phyloP scores from a whole-genome alignment of 768 basidiomycete species.

The Russula lepida region DNA sequence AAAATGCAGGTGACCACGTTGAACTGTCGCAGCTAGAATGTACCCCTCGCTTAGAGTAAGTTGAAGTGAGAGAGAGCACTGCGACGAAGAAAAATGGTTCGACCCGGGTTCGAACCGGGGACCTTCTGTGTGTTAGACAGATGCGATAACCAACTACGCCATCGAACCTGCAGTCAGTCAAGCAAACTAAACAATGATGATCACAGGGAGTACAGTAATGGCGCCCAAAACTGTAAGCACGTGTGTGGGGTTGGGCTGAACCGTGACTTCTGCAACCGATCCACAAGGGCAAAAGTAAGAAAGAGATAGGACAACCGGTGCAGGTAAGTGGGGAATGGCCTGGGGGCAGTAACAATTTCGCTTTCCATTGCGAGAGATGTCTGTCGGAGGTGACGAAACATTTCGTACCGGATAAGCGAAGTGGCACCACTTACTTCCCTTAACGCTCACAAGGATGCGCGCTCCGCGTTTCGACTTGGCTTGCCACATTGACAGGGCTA shows the following conservation, averaged over 20 bases:
- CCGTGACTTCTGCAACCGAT: neutral
- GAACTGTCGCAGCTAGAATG: too few relatives aligned
- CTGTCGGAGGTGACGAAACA: neutral
- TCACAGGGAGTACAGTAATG: neutral
- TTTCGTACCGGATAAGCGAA: neutral
- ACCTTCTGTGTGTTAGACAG: conserved; percentile 50
- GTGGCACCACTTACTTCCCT: neutral
- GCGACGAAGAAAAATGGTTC: conserved; percentile 19
- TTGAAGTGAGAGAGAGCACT: too few relatives aligned
- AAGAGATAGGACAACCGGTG: too few relatives aligned
- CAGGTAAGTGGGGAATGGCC: too few relatives aligned
- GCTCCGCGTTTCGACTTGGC: neutral
- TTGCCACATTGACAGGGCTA: neutral
- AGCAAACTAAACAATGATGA: neutral
- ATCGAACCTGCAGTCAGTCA: conserved; percentile 31
- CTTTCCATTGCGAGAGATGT: neutral
- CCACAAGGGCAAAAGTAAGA: neutral
- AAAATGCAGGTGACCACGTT: too few relatives aligned
- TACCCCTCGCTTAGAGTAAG: too few relatives aligned
- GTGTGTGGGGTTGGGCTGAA: neutral
- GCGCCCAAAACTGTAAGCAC: neutral
- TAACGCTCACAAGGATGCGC: neutral
- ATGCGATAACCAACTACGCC: conserved; percentile 75
- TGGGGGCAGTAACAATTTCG: neutral
- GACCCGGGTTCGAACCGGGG: conserved; percentile 23